These are phyloP conservation scores for Penicillium silybi DNA, from an alignment of 495 filamentous ascomycete genomes.

Conservation along the genomic window DNA sequence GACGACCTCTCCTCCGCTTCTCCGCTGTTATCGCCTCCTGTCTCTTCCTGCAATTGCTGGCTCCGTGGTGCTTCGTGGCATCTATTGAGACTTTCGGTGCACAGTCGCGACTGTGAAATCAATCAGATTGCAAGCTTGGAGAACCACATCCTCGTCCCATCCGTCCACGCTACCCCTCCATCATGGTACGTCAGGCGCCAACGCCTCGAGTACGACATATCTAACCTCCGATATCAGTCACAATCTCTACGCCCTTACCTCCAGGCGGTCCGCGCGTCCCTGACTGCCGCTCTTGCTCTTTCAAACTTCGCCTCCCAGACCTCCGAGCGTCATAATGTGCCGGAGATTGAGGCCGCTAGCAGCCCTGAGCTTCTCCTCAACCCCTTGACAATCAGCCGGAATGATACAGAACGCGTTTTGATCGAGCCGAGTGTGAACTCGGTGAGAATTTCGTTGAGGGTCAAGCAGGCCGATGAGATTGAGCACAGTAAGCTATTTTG, in stretches of 20 bases:
- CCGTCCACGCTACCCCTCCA: slow-evolving; percentile 1
- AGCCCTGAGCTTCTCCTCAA: slow-evolving; percentile 95
- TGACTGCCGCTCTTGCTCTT: slow-evolving; percentile 90
- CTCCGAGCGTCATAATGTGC: slow-evolving; percentile 90
- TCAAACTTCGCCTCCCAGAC: slow-evolving; percentile 97
- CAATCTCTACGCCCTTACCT: slow-evolving; percentile 98
- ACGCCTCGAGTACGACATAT: too few species aligned
- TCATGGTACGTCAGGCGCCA: slow-evolving; percentile 17
- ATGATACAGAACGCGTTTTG: slow-evolving; percentile 85
- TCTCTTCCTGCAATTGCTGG: slow-evolving; percentile 1
- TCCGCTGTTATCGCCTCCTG: neutral
- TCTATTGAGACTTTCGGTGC: neutral
- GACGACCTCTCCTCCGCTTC: neutral
- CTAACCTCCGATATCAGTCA: slow-evolving; percentile 52
- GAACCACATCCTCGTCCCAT: neutral
- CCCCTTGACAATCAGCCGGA: slow-evolving; percentile 77
- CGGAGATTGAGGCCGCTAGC: slow-evolving; percentile 88
- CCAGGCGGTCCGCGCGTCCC: slow-evolving; percentile 83
- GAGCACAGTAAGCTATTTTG: slow-evolving; percentile 61
- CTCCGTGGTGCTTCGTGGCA: neutral
- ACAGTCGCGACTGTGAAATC: neutral
- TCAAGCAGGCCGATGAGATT: slow-evolving; percentile 99
- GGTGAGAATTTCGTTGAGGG: slow-evolving; percentile 91
- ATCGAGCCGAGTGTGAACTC: slow-evolving; percentile 73
- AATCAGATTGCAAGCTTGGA: neutral